A percentile compares a stretch with the other conserved stretches of the same genome.
Evolutionary conservation across 163 green algal genomes (phyloP).

Genomic region (Prototheca cutis): DNA sequence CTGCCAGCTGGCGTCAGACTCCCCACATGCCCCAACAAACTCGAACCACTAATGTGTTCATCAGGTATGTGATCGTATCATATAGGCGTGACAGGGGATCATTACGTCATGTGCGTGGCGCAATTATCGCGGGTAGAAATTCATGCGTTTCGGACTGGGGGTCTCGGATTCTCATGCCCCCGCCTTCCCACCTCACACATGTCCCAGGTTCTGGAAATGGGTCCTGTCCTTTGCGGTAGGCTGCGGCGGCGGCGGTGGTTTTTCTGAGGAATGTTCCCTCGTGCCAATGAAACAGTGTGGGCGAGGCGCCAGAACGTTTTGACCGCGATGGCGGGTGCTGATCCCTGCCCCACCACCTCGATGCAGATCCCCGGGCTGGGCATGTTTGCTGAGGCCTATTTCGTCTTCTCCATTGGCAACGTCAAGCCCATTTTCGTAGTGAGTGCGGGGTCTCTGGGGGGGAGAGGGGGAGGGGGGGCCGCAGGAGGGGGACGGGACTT

Average conservation of each 20-base stretch:
- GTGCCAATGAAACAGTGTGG: neutral
- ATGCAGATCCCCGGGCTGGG: slow-evolving; percentile 13
- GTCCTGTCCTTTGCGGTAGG: slow-evolving; percentile 25
- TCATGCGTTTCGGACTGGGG: neutral
- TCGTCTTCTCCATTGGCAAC: slow-evolving; percentile 43
- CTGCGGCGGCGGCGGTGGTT: too few species aligned
- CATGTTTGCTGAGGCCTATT: slow-evolving; percentile 41
- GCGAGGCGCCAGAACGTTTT: neutral
- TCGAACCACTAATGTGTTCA: too few species aligned
- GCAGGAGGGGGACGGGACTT: neutral
- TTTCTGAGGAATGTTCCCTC: neutral
- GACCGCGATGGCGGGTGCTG: neutral
- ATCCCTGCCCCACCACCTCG: neutral
- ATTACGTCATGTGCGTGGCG: too few species aligned
- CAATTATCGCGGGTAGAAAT: too few species aligned
- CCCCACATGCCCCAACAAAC: too few species aligned
- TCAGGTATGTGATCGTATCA: too few species aligned
- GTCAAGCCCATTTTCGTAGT: slow-evolving; percentile 29
- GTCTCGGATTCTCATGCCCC: neutral
- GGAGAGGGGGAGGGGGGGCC: neutral
- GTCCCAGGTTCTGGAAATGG: slow-evolving; percentile 10
- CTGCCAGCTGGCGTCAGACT: too few species aligned
- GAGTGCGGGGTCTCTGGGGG: neutral
- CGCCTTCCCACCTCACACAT: neutral
- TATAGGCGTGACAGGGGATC: too few species aligned